Evolutionary conservation across 768 basidiomycete genomes (phyloP), one percentile per base, ranked within the genome.

Genomic region (Chiua virens): DNA sequence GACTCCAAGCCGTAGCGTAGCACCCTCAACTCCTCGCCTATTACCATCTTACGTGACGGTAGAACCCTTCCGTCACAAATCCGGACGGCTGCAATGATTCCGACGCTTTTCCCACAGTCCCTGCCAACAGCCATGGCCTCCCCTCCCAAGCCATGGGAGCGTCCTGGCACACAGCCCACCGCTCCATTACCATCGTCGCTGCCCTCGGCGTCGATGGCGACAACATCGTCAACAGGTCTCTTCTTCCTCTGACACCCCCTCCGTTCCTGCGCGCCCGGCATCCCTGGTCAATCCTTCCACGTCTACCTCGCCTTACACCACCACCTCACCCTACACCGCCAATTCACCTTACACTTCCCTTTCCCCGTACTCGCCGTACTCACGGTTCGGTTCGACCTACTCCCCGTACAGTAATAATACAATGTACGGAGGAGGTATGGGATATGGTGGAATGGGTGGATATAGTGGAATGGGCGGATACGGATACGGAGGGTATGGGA

Each of bases 71-170:
- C n/a, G n/a, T n/a, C n/a, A n/a, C n/a, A n/a, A n/a, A n/a, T n/a
- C n/a, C n/a, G n/a, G n/a, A n/a, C n/a, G n/a, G n/a, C n/a, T n/a
- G n/a, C n/a, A n/a, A n/a, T n/a, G n/a, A n/a, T n/a, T n/a, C n/a
- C n/a, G n/a, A n/a, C n/a, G n/a, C n/a, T n/a, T n/a, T n/a, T n/a
- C n/a, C n/a, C n/a, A n/a, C n/a, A n/a, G n/a, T n/a, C n/a, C n/a
- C n/a, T n/a, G n/a, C n/a, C n/a, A 20, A 60, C 69, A 8, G 58
- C 67, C 37, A 91, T 92, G 89, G 82, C 79, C 34, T 89, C 90
- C 20, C 91, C 91, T 42, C 91, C 90, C 65, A 93, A 92, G 67
- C 92, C 91, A 58, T 94, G 91, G 92, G 92, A 94, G 68, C 80
- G 83, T 38, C 79, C 80, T 8, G 71, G 73, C 41, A 61, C 68